Percentiles rank a stretch among this genome's conserved stretches.
phyloP scores from a whole-genome alignment of 2,329 filamentous ascomycete genomes.

The Fulvia fulva region DNA sequence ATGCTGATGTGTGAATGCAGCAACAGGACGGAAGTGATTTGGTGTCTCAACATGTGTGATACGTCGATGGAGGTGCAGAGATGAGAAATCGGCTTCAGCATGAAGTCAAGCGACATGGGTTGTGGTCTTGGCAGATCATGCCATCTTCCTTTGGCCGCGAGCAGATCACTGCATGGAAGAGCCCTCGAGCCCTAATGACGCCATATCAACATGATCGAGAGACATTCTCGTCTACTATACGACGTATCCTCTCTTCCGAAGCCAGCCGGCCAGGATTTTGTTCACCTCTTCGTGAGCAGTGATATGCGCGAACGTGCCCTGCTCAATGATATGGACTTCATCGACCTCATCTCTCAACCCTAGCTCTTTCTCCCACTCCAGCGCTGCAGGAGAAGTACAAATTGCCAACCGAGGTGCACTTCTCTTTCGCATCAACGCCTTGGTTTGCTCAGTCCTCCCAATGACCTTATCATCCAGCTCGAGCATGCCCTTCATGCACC shows the following conservation, averaged over 20 bases:
- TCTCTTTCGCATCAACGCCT: neutral
- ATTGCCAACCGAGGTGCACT: neutral
- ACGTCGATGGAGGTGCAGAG: neutral
- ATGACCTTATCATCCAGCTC: neutral
- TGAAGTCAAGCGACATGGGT: neutral
- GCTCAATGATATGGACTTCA: neutral
- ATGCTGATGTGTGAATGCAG: neutral
- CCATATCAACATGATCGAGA: too few relatives aligned
- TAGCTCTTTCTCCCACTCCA: neutral
- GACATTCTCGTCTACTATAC: neutral
- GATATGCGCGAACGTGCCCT: neutral
- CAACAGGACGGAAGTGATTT: neutral
- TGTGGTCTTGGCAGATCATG: neutral
- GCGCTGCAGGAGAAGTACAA: neutral
- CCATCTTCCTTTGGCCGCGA: too few relatives aligned
- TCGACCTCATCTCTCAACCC: neutral
- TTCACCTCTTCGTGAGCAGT: neutral
- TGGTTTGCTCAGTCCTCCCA: neutral
- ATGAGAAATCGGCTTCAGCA: neutral
- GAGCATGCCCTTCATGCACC: neutral
- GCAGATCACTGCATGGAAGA: too few relatives aligned
- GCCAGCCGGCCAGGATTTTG: neutral
- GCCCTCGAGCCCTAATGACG: too few relatives aligned
- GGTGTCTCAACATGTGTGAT: neutral
- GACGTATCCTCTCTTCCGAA: neutral